Evolutionary conservation across 306 rosid genomes (phyloP).

Genomic region (Castanospermum australe): DNA sequence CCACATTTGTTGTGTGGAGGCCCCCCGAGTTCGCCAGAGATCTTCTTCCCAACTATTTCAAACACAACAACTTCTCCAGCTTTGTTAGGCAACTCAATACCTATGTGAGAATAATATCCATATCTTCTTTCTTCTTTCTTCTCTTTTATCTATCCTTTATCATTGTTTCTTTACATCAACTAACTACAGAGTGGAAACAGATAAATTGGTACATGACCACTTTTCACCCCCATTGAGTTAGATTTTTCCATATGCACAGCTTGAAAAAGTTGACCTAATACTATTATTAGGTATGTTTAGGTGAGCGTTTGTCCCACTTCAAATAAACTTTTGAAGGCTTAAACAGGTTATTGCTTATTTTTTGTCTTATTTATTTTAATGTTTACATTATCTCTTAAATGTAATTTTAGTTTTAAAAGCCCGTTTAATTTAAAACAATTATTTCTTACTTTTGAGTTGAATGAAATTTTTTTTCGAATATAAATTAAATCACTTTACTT

Average conservation of each 20-base stretch:
- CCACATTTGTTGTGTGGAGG: conserved; percentile 74
- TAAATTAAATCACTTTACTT: too few relatives aligned
- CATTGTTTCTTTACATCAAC: not conserved
- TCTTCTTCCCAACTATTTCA: conserved; percentile 82
- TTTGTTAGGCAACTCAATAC: conserved; percentile 85
- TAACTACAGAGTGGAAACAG: not conserved
- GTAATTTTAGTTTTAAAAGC: too few relatives aligned
- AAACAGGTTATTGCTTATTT: too few relatives aligned
- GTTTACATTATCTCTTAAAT: too few relatives aligned
- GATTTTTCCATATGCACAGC: not conserved
- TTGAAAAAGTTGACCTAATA: conserved; percentile 3
- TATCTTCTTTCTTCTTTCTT: not conserved
- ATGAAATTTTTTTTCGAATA: too few relatives aligned
- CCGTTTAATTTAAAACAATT: too few relatives aligned
- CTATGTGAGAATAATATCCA: conserved; percentile 53
- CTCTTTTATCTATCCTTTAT: not conserved
- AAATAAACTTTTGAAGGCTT: too few relatives aligned
- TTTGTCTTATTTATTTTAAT: too few relatives aligned
- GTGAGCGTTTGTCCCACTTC: too few relatives aligned
- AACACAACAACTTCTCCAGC: conserved; percentile 90
- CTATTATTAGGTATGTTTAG: not conserved
- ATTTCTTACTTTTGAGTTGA: too few relatives aligned
- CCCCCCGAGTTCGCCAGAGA: conserved; percentile 78
- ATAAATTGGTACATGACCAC: not conserved
- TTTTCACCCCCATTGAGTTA: not conserved